Base-by-base conservation (phyloP, 208 protist genomes). In the Sergeia podlipaevii region DNA sequence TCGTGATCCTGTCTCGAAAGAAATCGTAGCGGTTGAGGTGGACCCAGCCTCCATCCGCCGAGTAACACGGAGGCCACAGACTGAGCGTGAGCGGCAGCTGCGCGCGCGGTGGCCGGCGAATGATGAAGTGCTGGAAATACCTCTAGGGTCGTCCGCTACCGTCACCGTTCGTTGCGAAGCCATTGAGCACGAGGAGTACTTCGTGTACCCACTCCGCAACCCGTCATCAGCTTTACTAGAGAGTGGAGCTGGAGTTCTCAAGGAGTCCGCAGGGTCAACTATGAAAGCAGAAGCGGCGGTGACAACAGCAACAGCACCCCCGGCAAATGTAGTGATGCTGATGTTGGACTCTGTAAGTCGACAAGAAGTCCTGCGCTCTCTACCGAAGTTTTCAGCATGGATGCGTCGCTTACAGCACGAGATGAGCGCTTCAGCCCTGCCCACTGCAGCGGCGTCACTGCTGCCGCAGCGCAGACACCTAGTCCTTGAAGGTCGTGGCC, bases 121-220 rank as follows among this genome's bases (percentile, higher is more conserved):
- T n/a, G n/a, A n/a, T 8, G 23, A 57, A 15, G 81, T 78, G 37
- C 44, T 79, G 13, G 34, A 32, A 20, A 48, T 89, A 41, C 70
- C 70, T 0, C 51, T 90, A 1, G 70, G 74, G 0, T 46, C 36
- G 10, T 72, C 71, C 20, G 62, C 53, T 0, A 64, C 73, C n/a
- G 83, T 81, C 50, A 76, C 48, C 34, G 75, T 86, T 15, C 51
- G 59, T 21, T 85, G 82, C 39, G 51, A 45, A 2, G 23, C 18
- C 2, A 53, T 51, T 33, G 43, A 71, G 26, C 52, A 80, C 50
- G 74, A 85, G 44, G 77, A 90, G 52, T 68, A 77, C 20, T 72
- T 76, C 42, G 24, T 85, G 1, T 75, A 69, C 47, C 77, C 82
- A 30, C 34, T 80, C 17, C 23, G 23, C 32, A 10, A n/a, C n/a